Base-by-base conservation (phyloP, 108 stramenopile species). In the Nitzschia sp. region DNA sequence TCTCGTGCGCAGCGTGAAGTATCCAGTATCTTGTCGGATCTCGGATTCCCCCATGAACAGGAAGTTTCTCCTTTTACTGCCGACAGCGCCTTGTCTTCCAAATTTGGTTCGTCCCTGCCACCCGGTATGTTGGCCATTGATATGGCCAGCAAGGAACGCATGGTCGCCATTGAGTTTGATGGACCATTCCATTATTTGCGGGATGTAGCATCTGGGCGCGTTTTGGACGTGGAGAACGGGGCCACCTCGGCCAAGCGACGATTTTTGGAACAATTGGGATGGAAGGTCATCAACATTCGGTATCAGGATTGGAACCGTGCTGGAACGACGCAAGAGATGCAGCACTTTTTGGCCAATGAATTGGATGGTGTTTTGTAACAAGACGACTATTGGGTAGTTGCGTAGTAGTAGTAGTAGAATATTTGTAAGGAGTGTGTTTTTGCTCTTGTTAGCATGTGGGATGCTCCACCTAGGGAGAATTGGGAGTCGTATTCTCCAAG, bases 181-280 rank as follows among this genome's bases (percentile, higher is more conserved):
- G 68, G 68, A 3, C 57, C 68, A 3, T 20, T 22, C 3, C 44
- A 69, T 34, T 69, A 48, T 48, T 57, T 69, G 9, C 54, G 54
- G n/a, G 38, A 8, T 7, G 26, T 56, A 7, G 65, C 34, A 17
- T 12, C n/a, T 40, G 42, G 42, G 8, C 42, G 39, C 0, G 2
- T 54, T 10, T 7, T 7, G 15, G 21, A 25, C 2, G 34, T 48
- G 0, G 68, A 69, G 22, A 61, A 70, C 25, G 70, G 70, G 15
- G 20, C 70, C 14, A 62, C 70, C 15, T 34, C 52, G 44, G 60
- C 51, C n/a, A 70, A 70, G 12, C 70, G 70, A 25, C 56, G 68
- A 38, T 59, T 69, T 19, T 51, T 69, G 22, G 57, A 50, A 19
- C 22, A 41, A 7, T 24, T 48, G 10, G 56, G 56, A 58, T 69